Conservation (phyloP, 306 rosid genomes). For the Vigna angularis region DNA sequence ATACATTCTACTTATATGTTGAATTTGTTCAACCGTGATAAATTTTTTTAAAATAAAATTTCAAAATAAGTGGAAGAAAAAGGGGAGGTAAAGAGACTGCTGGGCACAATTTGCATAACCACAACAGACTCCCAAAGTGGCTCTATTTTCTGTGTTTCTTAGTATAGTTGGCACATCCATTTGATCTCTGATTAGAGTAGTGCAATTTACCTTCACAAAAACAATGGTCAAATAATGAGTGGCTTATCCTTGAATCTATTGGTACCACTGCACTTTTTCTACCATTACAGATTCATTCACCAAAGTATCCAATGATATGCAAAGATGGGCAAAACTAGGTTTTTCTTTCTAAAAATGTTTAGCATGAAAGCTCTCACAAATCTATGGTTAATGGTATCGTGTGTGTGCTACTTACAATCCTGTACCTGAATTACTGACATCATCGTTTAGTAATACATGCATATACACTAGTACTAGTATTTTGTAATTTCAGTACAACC, state of each 20-base stretch:
- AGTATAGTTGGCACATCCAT: too few relatives aligned
- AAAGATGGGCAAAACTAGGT: not conserved
- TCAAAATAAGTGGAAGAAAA: too few relatives aligned
- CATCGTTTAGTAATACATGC: conserved; percentile 23
- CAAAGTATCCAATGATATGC: not conserved
- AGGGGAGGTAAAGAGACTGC: too few relatives aligned
- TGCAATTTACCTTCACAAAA: not conserved
- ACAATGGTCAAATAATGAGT: not conserved
- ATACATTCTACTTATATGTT: too few relatives aligned
- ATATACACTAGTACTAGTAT: conserved; percentile 23
- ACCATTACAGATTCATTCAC: not conserved
- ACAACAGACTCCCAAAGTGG: too few relatives aligned
- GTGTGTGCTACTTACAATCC: conserved; percentile 37
- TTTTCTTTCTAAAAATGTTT: too few relatives aligned
- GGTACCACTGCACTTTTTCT: conserved; percentile 11
- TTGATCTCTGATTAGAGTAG: too few relatives aligned
- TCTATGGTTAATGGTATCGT: conserved; percentile 29
- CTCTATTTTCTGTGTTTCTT: too few relatives aligned
- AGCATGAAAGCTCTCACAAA: conserved; percentile 24
- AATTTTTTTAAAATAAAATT: too few relatives aligned
- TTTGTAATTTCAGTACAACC: conserved; percentile 31
- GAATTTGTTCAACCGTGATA: too few relatives aligned
- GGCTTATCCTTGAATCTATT: not conserved
- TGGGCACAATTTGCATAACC: too few relatives aligned
- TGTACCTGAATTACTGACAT: conserved; percentile 25